Base-by-base conservation (phyloP, 163 green algal genomes). In the Picocystis sp. region DNA sequence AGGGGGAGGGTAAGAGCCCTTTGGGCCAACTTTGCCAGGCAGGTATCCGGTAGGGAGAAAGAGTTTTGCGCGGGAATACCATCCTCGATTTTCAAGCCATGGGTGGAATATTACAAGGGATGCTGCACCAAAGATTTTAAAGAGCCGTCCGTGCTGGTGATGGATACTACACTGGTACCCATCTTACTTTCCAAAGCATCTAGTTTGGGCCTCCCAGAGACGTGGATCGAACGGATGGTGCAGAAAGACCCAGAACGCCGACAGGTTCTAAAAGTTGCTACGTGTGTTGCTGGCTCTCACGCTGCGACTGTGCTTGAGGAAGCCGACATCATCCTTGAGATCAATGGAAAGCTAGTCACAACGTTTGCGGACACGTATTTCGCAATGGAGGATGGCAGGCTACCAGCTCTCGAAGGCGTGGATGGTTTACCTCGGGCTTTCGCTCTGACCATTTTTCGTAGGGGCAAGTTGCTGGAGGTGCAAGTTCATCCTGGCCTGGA, bases 1-100 rank as follows among this genome's bases (percentile, higher is more conserved):
- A 34, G 56, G 11, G 82, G 79, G 10, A 57, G 58, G 13, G 66
- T 93, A 34, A 62, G 70, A 2, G 84, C 75, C 2, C 72, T 94
- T 45, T 94, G 81, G 79, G 80, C 65, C 41, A 82, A 65, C 56
- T 94, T 91, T 57, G 70, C 69, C 11, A 83, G 83, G 64, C 80
- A 87, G 65, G 66, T 76, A 22, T 52, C 35, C 8, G 46, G 53
- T 13, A 49, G 65, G 11, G 61, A 71, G 23, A 46, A 50, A 3
- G 80, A 91, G 56, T 86, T 74, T 65, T 85, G 73, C 47, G 75
- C 77, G 11, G 81, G 81, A 1, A 64, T 89, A 45, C 74, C 77
- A 14, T 51, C 73, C 0, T 60, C 67, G 41, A 47, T 78, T 0
- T 80, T 83, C 50, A 56, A 58, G 14, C 74, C 74, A 10, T 87